phyloP scores from a whole-genome alignment of 208 protist species.

The Herpetomonas tarakana region DNA sequence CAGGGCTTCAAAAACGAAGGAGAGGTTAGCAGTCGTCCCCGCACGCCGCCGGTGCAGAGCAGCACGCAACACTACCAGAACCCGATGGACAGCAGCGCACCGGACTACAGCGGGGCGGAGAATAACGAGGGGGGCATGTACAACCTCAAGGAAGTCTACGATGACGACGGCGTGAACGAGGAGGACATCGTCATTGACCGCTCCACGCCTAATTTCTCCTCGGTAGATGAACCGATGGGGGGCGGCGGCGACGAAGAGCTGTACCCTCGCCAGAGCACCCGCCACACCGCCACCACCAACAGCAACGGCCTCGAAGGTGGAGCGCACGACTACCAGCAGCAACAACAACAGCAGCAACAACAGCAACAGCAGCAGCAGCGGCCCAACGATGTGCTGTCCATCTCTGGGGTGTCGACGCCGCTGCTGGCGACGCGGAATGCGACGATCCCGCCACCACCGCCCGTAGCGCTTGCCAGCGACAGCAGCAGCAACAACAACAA shows the following conservation, averaged over 20 bases:
- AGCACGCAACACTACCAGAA: too few relatives aligned
- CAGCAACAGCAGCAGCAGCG: conserved; percentile 2
- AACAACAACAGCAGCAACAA: too few relatives aligned
- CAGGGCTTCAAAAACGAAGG: too few relatives aligned
- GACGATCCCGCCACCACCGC: conserved; percentile 18
- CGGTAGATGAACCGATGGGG: not conserved
- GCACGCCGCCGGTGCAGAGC: not conserved
- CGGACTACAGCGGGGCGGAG: too few relatives aligned
- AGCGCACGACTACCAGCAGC: too few relatives aligned
- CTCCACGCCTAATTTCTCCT: not conserved
- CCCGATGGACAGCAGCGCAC: too few relatives aligned
- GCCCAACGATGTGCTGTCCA: not conserved
- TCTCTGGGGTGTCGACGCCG: conserved; percentile 21
- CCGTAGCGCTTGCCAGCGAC: conserved; percentile 9
- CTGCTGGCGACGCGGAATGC: conserved; percentile 15
- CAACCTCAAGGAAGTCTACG: conserved; percentile 26
- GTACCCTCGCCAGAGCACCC: too few relatives aligned
- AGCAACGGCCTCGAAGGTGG: too few relatives aligned
- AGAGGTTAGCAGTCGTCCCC: not conserved
- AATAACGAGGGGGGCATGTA: conserved; percentile 6
- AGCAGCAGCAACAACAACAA: not conserved
- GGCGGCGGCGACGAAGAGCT: too few relatives aligned
- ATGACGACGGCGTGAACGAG: conserved; percentile 17
- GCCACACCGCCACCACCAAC: too few relatives aligned
- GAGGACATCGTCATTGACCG: conserved; percentile 3